These are phyloP conservation scores for Chalara sp. DNA, from an alignment of 2,329 filamentous ascomycete species.

Conservation along the genomic window DNA sequence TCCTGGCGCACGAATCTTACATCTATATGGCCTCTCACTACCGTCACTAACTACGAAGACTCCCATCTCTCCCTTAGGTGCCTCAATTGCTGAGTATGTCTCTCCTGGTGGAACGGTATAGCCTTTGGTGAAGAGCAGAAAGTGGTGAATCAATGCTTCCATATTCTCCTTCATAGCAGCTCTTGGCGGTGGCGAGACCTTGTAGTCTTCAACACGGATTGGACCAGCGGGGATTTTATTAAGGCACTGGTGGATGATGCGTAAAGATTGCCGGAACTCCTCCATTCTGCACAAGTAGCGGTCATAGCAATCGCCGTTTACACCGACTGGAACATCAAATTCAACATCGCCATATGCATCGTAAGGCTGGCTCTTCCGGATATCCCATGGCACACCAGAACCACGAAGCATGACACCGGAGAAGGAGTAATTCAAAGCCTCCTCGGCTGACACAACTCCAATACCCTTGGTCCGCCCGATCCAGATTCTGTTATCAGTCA, in stretches of 20 bases:
- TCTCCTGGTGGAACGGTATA: slow-evolving; percentile 95
- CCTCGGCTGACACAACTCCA: slow-evolving; percentile 82
- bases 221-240: slow-evolving; percentile 98
- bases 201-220: slow-evolving; percentile 96
- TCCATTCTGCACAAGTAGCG: slow-evolving; percentile 99
- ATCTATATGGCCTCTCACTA: slow-evolving; percentile 91
- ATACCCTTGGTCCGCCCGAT: slow-evolving; percentile 86
- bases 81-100: slow-evolving; percentile 96
- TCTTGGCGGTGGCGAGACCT: slow-evolving; percentile 91
- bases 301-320: slow-evolving; percentile 98
- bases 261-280: slow-evolving; percentile 95
- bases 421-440: slow-evolving; percentile 96
- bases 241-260: slow-evolving; percentile 97
- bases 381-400: slow-evolving; percentile 91
- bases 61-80: slow-evolving; percentile 99
- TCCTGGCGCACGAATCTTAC: slow-evolving; percentile 93
- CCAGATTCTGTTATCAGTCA: slow-evolving; percentile 99
- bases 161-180: slow-evolving; percentile 99
- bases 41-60: slow-evolving; percentile 95
- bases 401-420: slow-evolving; percentile 97
- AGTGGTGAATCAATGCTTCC: slow-evolving; percentile 99
- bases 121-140: slow-evolving; percentile 97
- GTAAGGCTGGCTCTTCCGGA: slow-evolving; percentile 95
- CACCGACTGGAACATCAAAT: slow-evolving; percentile 93
- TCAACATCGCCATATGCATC: slow-evolving; percentile 97